phyloP scores from a whole-genome alignment of 176 grass and related monocot genomes.

The Coix lacrymajobi region DNA sequence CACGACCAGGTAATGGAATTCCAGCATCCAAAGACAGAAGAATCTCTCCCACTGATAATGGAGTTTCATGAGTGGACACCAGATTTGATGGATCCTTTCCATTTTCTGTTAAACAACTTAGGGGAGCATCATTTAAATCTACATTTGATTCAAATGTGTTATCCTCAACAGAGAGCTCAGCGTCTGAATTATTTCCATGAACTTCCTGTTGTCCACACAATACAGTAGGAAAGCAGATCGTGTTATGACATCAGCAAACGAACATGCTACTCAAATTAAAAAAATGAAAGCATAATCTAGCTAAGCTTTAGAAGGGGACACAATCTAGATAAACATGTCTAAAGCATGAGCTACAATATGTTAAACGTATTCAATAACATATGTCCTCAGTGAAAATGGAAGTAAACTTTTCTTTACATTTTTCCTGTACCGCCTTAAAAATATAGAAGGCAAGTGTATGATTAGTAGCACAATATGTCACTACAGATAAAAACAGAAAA shows the following conservation, averaged over 20 bases:
- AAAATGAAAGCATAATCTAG: neutral
- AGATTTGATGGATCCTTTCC: conserved; percentile 42
- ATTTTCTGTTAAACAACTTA: conserved; percentile 37
- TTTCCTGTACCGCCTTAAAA: neutral
- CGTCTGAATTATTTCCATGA: conserved; percentile 55
- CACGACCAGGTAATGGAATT: conserved; percentile 58
- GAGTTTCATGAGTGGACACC: conserved; percentile 43
- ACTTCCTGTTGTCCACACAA: conserved; percentile 48
- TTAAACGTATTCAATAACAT: neutral
- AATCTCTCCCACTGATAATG: conserved; percentile 95
- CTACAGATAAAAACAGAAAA: neutral
- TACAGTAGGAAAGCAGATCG: conserved; percentile 5
- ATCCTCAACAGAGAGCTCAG: conserved; percentile 44
- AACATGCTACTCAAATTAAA: conserved; percentile 7
- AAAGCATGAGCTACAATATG: neutral
- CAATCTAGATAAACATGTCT: neutral
- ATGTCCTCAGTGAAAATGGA: neutral
- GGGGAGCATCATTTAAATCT: conserved; percentile 36
- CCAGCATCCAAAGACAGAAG: conserved; percentile 86
- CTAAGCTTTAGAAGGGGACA: neutral
- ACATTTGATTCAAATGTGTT: conserved; percentile 40
- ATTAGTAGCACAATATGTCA: neutral
- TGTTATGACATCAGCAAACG: conserved; percentile 7
- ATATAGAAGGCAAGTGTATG: conserved; percentile 5
- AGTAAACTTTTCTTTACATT: neutral